Percentiles rank a stretch among this genome's conserved stretches.
Evolutionary conservation across 2,329 filamentous ascomycete species (phyloP).

Genomic region (Dichotomopilus funicola): DNA sequence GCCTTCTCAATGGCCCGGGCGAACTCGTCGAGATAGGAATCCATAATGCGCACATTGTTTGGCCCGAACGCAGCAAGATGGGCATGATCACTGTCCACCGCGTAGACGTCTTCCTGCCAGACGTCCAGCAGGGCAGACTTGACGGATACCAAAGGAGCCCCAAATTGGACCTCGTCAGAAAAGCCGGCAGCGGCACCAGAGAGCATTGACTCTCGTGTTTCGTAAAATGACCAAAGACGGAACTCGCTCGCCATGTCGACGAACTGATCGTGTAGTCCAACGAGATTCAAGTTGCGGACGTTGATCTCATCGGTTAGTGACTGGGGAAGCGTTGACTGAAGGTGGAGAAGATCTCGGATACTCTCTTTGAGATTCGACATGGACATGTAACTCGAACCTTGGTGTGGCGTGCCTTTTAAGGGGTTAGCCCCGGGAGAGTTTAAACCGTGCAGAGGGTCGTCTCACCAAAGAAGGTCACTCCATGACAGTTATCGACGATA

Average conservation of each 20-base stretch:
- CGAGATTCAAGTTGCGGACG: constrained; percentile 43
- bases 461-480: constrained; percentile 54
- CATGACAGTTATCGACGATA: constrained; percentile 52
- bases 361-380: constrained; percentile 49
- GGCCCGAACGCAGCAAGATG: constrained; percentile 49
- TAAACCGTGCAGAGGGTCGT: background rate
- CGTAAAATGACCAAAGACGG: constrained; percentile 56
- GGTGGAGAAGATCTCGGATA: constrained; percentile 46
- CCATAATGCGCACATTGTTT: constrained; percentile 43
- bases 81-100: constrained; percentile 49
- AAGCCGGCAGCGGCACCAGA: constrained; percentile 36
- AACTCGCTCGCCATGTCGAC: constrained; percentile 51
- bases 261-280: constrained; percentile 49
- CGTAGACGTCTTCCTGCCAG: constrained; percentile 45
- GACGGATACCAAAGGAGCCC: constrained; percentile 52
- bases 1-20: constrained; percentile 34
- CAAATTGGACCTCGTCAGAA: constrained; percentile 46
- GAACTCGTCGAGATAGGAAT: constrained; percentile 34
- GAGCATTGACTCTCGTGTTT: constrained; percentile 54
- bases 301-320: constrained; percentile 46
- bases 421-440: constrained; percentile 11
- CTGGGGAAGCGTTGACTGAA: constrained; percentile 44
- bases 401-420: constrained; percentile 49
- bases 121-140: constrained; percentile 48
- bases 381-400: constrained; percentile 56